Percentiles rank a stretch among this genome's conserved stretches.
phyloP scores from a whole-genome alignment of 2,329 filamentous ascomycete species.

The Mollisia scopiformis region DNA sequence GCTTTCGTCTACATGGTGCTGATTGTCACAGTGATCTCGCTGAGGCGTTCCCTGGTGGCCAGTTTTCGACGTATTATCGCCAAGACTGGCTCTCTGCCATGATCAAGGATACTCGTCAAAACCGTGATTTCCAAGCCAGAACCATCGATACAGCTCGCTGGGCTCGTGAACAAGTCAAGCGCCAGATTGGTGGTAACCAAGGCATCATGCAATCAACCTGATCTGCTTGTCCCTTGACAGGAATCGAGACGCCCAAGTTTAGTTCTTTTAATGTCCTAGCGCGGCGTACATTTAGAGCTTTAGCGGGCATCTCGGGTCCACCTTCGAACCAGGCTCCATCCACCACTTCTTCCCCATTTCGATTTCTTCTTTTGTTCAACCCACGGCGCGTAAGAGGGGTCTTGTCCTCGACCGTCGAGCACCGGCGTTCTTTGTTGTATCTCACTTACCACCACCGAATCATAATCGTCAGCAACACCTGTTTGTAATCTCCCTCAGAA shows the following conservation, averaged over 20 bases:
- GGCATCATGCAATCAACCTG: slow-evolving; percentile 36
- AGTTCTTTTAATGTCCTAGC: slow-evolving; percentile 30
- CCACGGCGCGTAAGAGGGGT: slow-evolving; percentile 35
- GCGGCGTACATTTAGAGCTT: slow-evolving; percentile 32
- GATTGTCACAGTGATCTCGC: slow-evolving; percentile 74
- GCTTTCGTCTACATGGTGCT: slow-evolving; percentile 10
- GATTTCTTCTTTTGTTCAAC: slow-evolving; percentile 26
- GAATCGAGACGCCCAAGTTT: slow-evolving; percentile 24
- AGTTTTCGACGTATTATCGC: slow-evolving; percentile 83
- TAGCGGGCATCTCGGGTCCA: slow-evolving; percentile 17
- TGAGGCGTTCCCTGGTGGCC: slow-evolving; percentile 89
- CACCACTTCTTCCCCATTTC: slow-evolving; percentile 13
- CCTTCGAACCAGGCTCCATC: slow-evolving; percentile 16
- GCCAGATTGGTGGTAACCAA: slow-evolving; percentile 66
- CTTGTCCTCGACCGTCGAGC: slow-evolving; percentile 38
- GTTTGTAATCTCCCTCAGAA: slow-evolving; percentile 20
- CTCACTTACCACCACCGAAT: slow-evolving; percentile 14
- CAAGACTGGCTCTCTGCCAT: slow-evolving; percentile 87
- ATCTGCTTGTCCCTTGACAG: slow-evolving; percentile 19
- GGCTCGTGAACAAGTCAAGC: slow-evolving; percentile 97
- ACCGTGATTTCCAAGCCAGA: slow-evolving; percentile 81
- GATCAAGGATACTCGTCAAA: slow-evolving; percentile 89
- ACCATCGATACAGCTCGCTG: slow-evolving; percentile 95
- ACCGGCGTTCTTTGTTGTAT: slow-evolving; percentile 29
- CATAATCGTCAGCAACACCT: slow-evolving; percentile 25